Evolutionary conservation across 208 protist species (phyloP), one percentile per base, ranked within the genome.

Genomic region (Trypanosoma congolense): DNA sequence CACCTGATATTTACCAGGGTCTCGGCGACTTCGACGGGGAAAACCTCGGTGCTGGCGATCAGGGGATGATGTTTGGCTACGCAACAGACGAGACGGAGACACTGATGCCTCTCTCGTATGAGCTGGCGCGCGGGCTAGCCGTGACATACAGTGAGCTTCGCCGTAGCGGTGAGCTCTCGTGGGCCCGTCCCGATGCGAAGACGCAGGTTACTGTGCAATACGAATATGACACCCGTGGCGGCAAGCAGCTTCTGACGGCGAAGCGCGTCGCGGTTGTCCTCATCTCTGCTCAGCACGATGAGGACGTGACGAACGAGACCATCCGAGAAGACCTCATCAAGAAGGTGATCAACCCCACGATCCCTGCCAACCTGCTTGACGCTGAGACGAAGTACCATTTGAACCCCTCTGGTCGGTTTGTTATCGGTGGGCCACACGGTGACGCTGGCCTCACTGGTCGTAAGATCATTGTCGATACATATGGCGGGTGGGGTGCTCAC

Each of bases 161-260:
- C 10, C 35, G 35, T 14, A 40, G 35, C 14, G 35, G 35, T 14
- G 35, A 14, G 35, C 35, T 40, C 10, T 14, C 35, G 35, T 40
- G 35, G 35, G 35, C 35, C 35, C 8, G 35, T 8, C 35, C 35
- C 35, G 35, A 40, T 14, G 35, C 35, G 68, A 99, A 99, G 90
- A 99, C 98, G 21, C 95, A 98, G 86, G 98, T 99, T 46, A 99
- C 98, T 41, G 85, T 99, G 33, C 96, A 98, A 45, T 97, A 96
- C 75, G 95, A 98, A 78, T 70, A 99, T 35, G 99, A 99, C 78
- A 98, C 98, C 18, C 98, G 95, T 55, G 98, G 97, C 60, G 56
- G 93, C 29, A 99, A 99, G 35, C 35, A 40, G 14, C 35, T 40
- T 8, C 35, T 40, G 35, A 40, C 35, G 35, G 35, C 35, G 35